Percentiles rank a stretch among this genome's conserved stretches.
Evolutionary conservation across 257 asterid genomes (phyloP).

Genomic region (Coffea canephora): DNA sequence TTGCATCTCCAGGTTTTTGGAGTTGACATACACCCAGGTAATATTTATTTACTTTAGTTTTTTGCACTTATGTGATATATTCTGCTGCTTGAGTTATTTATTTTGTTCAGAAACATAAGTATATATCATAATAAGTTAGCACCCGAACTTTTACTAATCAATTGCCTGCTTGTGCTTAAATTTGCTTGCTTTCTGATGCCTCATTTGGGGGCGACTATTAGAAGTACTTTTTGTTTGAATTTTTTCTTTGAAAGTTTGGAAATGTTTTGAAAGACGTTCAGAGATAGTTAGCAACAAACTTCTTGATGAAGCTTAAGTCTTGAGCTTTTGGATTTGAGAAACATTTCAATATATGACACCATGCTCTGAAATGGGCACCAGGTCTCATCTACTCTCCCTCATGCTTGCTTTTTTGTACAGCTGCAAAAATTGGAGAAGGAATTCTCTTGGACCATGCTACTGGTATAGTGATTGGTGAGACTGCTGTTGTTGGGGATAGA

Average conservation of each 20-base stretch:
- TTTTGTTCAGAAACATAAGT: background rate
- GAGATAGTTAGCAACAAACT: background rate
- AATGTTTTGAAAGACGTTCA: background rate
- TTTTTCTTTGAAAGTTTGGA: background rate
- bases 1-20: slow-evolving; percentile 29
- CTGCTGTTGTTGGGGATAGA: slow-evolving; percentile 41
- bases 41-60: background rate
- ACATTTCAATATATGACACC: background rate
- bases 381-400: background rate
- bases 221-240: background rate
- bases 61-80: background rate
- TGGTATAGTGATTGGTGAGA: slow-evolving; percentile 49
- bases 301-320: background rate
- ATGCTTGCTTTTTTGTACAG: slow-evolving; percentile 23
- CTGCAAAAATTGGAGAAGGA: slow-evolving; percentile 48
- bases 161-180: background rate
- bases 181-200: background rate
- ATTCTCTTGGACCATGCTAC: slow-evolving; percentile 47
- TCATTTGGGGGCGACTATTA: background rate
- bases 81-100: background rate
- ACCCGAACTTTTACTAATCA: background rate
- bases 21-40: slow-evolving; percentile 24
- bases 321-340: background rate
- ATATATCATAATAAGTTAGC: background rate
- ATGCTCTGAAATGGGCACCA: background rate